These are phyloP conservation scores for Berberis vulgaris DNA, from an alignment of 164 flowering plant species.

Conservation along the genomic window DNA sequence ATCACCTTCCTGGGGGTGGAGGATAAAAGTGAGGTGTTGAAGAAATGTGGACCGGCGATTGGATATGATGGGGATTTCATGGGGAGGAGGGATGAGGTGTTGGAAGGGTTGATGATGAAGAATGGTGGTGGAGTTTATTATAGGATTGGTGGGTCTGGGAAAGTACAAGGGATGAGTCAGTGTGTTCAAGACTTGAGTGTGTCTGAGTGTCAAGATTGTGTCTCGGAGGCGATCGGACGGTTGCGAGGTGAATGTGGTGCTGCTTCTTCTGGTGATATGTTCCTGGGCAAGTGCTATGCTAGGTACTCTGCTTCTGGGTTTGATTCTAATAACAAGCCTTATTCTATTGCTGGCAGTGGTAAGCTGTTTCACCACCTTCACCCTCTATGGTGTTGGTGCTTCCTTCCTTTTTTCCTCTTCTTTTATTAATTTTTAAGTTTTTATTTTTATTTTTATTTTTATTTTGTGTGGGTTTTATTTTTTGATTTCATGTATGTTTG, in stretches of 20 bases:
- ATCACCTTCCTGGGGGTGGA: slow-evolving; percentile 52
- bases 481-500: too few relatives aligned
- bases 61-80: slow-evolving; percentile 29
- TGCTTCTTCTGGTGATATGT: slow-evolving; percentile 63
- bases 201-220: slow-evolving; percentile 64
- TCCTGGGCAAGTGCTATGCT: slow-evolving; percentile 78
- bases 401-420: slow-evolving; percentile 7
- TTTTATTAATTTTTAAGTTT: too few relatives aligned
- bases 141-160: slow-evolving; percentile 53
- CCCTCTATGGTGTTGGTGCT: slow-evolving; percentile 15
- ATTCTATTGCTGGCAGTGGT: slow-evolving; percentile 19
- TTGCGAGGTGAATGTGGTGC: slow-evolving; percentile 54
- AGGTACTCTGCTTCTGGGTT: slow-evolving; percentile 29
- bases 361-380: slow-evolving; percentile 14
- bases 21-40: slow-evolving; percentile 67
- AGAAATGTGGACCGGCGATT: slow-evolving; percentile 64
- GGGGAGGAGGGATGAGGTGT: slow-evolving; percentile 50
- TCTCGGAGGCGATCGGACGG: slow-evolving; percentile 49
- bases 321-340: slow-evolving; percentile 23
- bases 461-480: too few relatives aligned
- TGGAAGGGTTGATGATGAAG: slow-evolving; percentile 23
- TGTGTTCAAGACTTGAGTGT: slow-evolving; percentile 76
- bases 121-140: slow-evolving; percentile 30
- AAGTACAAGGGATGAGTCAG: slow-evolving; percentile 69
- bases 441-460: too few relatives aligned